Conservation (phyloP, 2,329 filamentous ascomycete species). For the Colletotrichum higginsianum region DNA sequence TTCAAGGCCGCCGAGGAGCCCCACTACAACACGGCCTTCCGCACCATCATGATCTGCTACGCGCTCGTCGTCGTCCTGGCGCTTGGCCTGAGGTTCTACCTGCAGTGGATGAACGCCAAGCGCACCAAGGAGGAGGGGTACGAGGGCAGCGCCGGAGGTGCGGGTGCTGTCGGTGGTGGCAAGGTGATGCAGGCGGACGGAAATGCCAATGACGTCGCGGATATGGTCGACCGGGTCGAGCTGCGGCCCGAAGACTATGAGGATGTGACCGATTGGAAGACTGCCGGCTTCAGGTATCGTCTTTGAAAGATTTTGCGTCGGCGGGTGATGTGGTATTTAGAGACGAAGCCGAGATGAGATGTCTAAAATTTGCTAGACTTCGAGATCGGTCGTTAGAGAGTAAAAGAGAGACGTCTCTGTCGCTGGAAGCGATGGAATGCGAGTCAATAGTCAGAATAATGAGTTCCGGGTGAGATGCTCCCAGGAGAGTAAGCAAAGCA, state of each 20-base stretch:
- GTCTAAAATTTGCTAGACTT: background rate
- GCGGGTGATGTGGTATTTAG: background rate
- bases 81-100: constrained; percentile 61
- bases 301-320: constrained; percentile 15
- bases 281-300: constrained; percentile 71
- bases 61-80: constrained; percentile 62
- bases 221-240: constrained; percentile 54
- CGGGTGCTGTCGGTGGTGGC: constrained; percentile 57
- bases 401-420: no score
- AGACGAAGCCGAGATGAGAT: background rate
- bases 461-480: background rate
- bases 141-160: constrained; percentile 58
- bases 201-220: constrained; percentile 46
- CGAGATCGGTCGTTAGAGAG: background rate
- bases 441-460: background rate
- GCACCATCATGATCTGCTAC: constrained; percentile 71
- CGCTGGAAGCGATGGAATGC: no score
- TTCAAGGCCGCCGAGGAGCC: constrained; percentile 66
- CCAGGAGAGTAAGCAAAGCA: background rate
- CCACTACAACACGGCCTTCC: constrained; percentile 67
- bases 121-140: constrained; percentile 61
- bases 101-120: constrained; percentile 61
- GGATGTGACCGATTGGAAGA: constrained; percentile 73
- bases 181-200: constrained; percentile 51
- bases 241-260: constrained; percentile 65